These are phyloP conservation scores for Phytophthora fragariae DNA, from an alignment of 352 stramenopile species.

Conservation along the genomic window DNA sequence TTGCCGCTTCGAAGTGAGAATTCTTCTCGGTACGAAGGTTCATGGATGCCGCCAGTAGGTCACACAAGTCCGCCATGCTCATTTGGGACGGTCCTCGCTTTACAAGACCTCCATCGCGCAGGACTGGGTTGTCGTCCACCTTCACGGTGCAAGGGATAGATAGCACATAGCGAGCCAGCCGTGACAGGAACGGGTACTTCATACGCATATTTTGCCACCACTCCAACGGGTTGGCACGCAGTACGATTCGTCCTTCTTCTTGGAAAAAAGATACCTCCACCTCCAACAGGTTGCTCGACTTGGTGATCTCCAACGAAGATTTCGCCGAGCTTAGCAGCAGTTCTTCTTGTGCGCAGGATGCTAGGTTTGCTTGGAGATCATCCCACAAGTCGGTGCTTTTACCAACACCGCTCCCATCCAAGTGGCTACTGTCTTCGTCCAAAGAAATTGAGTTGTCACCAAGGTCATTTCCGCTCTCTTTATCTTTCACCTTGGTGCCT, in stretches of 20 bases:
- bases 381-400: slow-evolving; percentile 75
- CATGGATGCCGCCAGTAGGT: slow-evolving; percentile 60
- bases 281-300: slow-evolving; percentile 80
- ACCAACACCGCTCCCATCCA: slow-evolving; percentile 23
- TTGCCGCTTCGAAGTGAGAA: slow-evolving; percentile 46
- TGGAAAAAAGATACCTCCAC: slow-evolving; percentile 85
- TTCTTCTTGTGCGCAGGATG: slow-evolving; percentile 76
- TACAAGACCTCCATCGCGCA: slow-evolving; percentile 53
- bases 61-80: slow-evolving; percentile 49
- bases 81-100: slow-evolving; percentile 47
- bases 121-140: slow-evolving; percentile 58
- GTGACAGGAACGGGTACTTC: slow-evolving; percentile 83
- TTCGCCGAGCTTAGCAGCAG: slow-evolving; percentile 76
- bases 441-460: slow-evolving; percentile 45
- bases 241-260: slow-evolving; percentile 63
- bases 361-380: slow-evolving; percentile 76
- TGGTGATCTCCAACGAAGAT: slow-evolving; percentile 68
- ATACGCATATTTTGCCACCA: slow-evolving; percentile 82
- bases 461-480: slow-evolving; percentile 54
- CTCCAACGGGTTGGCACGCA: slow-evolving; percentile 72
- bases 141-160: slow-evolving; percentile 66
- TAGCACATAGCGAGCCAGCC: slow-evolving; percentile 71
- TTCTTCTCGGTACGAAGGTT: slow-evolving; percentile 66
- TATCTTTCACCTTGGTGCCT: slow-evolving; percentile 60
- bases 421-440: slow-evolving; percentile 46